Evolutionary conservation across 192 early-diverging fungal species (phyloP), one percentile per base, ranked within the genome.

Genomic region (Mortierella alpina): DNA sequence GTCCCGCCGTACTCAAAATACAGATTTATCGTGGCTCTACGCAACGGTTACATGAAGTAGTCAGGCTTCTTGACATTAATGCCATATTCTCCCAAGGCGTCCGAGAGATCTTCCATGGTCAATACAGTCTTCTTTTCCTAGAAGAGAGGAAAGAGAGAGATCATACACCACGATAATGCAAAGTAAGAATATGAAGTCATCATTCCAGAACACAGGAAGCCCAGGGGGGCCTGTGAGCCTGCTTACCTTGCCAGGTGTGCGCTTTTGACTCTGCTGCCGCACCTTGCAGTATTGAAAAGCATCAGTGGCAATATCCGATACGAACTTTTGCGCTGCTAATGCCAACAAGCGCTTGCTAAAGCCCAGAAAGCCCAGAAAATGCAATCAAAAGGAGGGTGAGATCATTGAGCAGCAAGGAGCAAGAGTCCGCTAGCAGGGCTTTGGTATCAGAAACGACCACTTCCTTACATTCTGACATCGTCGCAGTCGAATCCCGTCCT

Each of bases 31-130:
- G n/a, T n/a, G n/a, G n/a, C n/a, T n/a, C 31, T 31, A 31, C 31
- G n/a, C n/a, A n/a, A 31, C 31, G 31, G 31, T 31, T 70, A 81
- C 66, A 70, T 65, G 42, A 55, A 98, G 84, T 96, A 97, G 18
- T 99, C 96, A 9, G 96, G 98, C 66, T 98, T 99, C 75, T 94
- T 96, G 61, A 97, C 89, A 67, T 96, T 97, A 63, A 99, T 92
- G 47, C 98, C 98, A 63, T 98, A 96, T 74, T 97, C 96, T 0
- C 90, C 86, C 46, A 98, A 81, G 7, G 96, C 98, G 17, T 92
- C 90, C 8, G 94, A 89, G 55, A 99, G 85, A 78, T 98, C 98
- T 47, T 99, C 96, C 90, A 97, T 94, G 15, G 91, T 97, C 49
- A 99, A 74, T 14, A 96, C 94, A 15, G 94, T 95, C 75, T 93